A percentile compares a stretch with the other conserved stretches of the same genome.
Evolutionary conservation across 192 early-diverging fungal species (phyloP).

Genomic region (Tieghemiomyces parasiticus): DNA sequence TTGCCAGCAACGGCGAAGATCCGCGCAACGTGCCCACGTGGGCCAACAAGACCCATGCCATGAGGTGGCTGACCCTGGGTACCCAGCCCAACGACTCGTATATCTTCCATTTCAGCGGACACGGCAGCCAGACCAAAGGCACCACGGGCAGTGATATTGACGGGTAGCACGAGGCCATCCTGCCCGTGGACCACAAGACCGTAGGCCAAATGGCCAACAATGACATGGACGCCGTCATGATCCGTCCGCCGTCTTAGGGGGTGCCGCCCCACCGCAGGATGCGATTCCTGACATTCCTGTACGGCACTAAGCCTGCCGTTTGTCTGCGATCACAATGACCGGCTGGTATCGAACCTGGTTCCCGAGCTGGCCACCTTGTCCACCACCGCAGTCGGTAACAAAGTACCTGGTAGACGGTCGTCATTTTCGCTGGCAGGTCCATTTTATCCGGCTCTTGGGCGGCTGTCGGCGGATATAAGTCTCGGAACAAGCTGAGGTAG

Average conservation of each 20-base stretch:
- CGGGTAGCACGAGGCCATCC: conserved; percentile 64
- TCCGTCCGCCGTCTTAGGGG: conserved; percentile 49
- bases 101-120: conserved; percentile 73
- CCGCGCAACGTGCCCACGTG: conserved; percentile 49
- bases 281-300: conserved; percentile 77
- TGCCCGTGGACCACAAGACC: conserved; percentile 41
- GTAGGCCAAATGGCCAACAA: conserved; percentile 59
- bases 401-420: conserved; percentile 25
- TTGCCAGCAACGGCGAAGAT: conserved; percentile 53
- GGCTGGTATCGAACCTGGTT: conserved; percentile 33
- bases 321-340: conserved; percentile 53
- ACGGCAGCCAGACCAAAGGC: conserved; percentile 47
- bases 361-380: conserved; percentile 25
- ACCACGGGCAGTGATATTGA: conserved; percentile 58
- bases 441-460: conserved; percentile 24
- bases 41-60: conserved; percentile 55
- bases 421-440: conserved; percentile 22
- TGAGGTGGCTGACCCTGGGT: conserved; percentile 62
- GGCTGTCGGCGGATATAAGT: conserved; percentile 22
- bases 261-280: conserved; percentile 61
- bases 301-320: conserved; percentile 68
- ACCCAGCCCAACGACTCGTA: conserved; percentile 64
- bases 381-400: conserved; percentile 16
- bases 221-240: conserved; percentile 57
- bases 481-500: conserved; percentile 20